These are phyloP conservation scores for Pyrenochaeta sp. DNA, from an alignment of 2,329 filamentous ascomycete species.

Conservation along the genomic window DNA sequence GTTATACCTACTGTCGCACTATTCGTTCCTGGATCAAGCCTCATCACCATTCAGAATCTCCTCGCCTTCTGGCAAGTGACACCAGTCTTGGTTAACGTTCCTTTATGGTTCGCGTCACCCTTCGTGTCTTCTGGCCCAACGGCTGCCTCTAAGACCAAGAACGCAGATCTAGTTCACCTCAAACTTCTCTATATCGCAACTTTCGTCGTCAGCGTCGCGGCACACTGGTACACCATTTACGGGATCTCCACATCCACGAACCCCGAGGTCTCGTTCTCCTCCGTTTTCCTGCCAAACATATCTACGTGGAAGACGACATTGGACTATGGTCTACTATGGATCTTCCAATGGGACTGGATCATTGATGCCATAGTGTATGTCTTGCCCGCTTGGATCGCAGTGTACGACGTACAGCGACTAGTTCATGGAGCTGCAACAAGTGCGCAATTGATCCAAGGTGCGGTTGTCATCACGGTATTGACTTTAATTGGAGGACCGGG, in stretches of 20 bases:
- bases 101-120: constrained; percentile 22
- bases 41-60: constrained; percentile 9
- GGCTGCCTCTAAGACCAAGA: constrained; percentile 9
- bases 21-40: constrained; percentile 10
- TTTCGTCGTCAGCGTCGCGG: constrained; percentile 11
- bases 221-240: constrained; percentile 20
- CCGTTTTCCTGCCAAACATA: constrained; percentile 21
- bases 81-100: constrained; percentile 22
- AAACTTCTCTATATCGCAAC: constrained; percentile 17
- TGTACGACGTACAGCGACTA: constrained; percentile 22
- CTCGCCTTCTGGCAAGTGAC: constrained; percentile 26
- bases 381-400: constrained; percentile 15
- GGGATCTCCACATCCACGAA: constrained; percentile 20
- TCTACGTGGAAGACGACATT: constrained; percentile 14
- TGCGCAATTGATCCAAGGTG: constrained; percentile 16
- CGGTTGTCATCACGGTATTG: constrained; percentile 10
- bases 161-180: constrained; percentile 16
- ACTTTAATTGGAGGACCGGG: constrained; percentile 18
- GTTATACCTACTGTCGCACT: constrained; percentile 22
- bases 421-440: constrained; percentile 12
- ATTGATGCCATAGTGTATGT: constrained; percentile 8
- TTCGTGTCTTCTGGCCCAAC: constrained; percentile 9
- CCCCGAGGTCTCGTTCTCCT: constrained; percentile 12
- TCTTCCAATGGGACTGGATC: constrained; percentile 34
- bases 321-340: constrained; percentile 18